Evolutionary conservation across 2,329 filamentous ascomycete species (phyloP), one percentile per base, ranked within the genome.

Genomic region (Cladophialophora bantiana): DNA sequence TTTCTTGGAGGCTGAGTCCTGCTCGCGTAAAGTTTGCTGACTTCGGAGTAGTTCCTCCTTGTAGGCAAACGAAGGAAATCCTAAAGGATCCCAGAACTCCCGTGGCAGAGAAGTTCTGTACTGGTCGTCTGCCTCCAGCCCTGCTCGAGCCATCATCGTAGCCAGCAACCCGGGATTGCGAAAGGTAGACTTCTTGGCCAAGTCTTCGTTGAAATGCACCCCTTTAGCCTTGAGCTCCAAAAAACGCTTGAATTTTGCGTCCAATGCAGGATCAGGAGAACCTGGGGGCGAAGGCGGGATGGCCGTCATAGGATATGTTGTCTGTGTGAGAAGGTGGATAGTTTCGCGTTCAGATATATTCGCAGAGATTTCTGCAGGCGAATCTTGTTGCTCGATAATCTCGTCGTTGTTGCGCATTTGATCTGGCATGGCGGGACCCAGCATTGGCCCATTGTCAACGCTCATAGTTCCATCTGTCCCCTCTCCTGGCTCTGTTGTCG

Each of bases 131-230:
- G 81, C 80, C 57, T 78, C 78, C 40, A 90, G 81, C 0, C 83
- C 85, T 7, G 85, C 84, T 77, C 87, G 87, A 6, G 82, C 78
- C 82, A 87, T 84, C 75, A 89, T 76, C 68, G 85, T 87, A 13
- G 78, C 78, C 59, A 87, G 76, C 58, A 89, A 78, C 64, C 82
- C 84, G 7, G 88, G 87, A 72, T 89, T 89, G 52, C 83, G 84
- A 34, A 89, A 78, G 1, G 85, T 85, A 1, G 84, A 80, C 3
- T 86, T 87, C 42, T 77, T 79, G 60, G 85, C 83, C 13, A 90
- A 77, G 62, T 88, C 85, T 70, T 85, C 81, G 70, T 90, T 89
- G 78, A 89, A 90, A 75, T 90, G 88, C 26, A 86, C 78, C 2
- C 85, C 85, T 74, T 87, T 84, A 72, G 84, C 84, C 75, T 89